Evolutionary conservation across 78 protist genomes (phyloP), one percentile per base, ranked within the genome.

Genomic region (Mantamonas sphyraenae): DNA sequence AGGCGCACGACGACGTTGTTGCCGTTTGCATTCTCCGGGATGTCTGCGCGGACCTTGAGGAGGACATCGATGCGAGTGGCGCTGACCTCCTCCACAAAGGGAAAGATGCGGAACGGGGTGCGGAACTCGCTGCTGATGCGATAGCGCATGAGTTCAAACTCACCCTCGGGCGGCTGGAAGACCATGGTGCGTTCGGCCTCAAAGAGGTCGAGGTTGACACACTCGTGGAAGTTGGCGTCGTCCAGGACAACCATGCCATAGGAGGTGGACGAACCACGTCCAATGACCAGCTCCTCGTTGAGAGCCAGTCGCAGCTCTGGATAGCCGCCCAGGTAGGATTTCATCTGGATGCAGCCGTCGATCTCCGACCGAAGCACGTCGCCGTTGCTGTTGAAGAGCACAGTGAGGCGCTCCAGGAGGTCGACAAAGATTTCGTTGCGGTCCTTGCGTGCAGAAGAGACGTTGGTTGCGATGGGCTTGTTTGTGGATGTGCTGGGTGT

Each of bases 321-420:
- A 4, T 57, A 57, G 30, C 93, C 92, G 3, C 63, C 51, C 20
- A 91, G 47, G 76, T 74, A 91, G 22, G 80, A 47, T 73, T 84
- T 89, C 86, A 91, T 88, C 40, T 76, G 76, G 39, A 90, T 86
- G 39, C 75, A 69, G n/a, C 95, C 95, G 67, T 81, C 86, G 42
- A 91, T 68, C 43, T 87, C 76, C 28, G 72, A 75, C 53, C 73
- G 62, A 8, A 81, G 33, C 9, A 87, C 47, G 22, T 24, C 17
- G 30, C 94, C 94, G n/a, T 67, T 60, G 0, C 77, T n/a, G 64
- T 67, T 38, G 38, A 81, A 58, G 10, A 76, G 10, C 5, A 81
- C 84, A 1, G 88, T 79, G 57, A 89, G 58, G n/a, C 80, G 68
- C 59, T 89, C 94, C 56, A 88, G 56, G 26, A 89, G 37, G 62